Evolutionary conservation across 495 filamentous ascomycete species (phyloP).

Genomic region (Tuber magnatum): DNA sequence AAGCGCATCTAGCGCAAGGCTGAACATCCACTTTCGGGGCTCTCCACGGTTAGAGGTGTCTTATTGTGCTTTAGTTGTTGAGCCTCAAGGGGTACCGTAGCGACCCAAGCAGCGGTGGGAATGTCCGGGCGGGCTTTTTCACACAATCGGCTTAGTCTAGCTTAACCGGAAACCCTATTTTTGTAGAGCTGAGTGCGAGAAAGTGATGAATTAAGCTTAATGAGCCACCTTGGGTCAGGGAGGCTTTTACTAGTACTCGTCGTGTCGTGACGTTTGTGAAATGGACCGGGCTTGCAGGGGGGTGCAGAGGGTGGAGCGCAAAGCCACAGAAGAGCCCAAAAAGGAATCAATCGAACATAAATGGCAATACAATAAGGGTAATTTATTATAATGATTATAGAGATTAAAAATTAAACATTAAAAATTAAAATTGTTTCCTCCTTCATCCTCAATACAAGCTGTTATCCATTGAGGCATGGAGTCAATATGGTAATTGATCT

Average conservation of each 20-base stretch:
- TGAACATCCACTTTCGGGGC: neutral
- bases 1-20: neutral
- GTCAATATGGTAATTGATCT: too few relatives aligned
- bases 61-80: neutral
- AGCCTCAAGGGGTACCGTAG: neutral
- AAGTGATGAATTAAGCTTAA: neutral
- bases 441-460: too few relatives aligned
- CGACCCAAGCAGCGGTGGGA: neutral
- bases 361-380: too few relatives aligned
- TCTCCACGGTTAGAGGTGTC: neutral
- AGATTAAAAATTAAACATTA: too few relatives aligned
- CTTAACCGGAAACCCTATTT: neutral
- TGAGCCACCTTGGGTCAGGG: neutral
- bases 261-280: too few relatives aligned
- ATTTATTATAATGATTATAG: too few relatives aligned
- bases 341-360: too few relatives aligned
- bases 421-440: too few relatives aligned
- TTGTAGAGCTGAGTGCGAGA: neutral
- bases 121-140: neutral
- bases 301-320: too few relatives aligned
- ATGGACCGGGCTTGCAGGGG: too few relatives aligned
- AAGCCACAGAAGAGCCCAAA: too few relatives aligned
- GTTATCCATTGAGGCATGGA: too few relatives aligned
- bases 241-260: neutral
- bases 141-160: neutral